phyloP scores from a whole-genome alignment of 2,329 filamentous ascomycete species.

The Elsinoe arachidis region DNA sequence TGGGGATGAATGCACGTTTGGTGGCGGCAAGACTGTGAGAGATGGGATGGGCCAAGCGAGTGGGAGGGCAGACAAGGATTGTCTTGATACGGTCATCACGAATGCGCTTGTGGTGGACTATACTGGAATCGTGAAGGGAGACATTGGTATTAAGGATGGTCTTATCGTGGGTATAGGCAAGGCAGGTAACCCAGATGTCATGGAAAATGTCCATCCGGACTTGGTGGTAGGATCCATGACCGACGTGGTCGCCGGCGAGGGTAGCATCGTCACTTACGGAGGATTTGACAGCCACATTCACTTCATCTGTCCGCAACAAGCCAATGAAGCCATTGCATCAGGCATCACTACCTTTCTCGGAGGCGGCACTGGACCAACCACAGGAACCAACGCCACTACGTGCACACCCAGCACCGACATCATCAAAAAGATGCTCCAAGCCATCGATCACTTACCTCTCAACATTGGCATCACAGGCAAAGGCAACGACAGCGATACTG shows the following conservation, averaged over 20 bases:
- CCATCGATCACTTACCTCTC: slow-evolving; percentile 68
- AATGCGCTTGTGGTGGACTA: slow-evolving; percentile 89
- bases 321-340: slow-evolving; percentile 69
- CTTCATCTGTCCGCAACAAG: slow-evolving; percentile 91
- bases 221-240: slow-evolving; percentile 83
- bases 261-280: slow-evolving; percentile 83
- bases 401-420: slow-evolving; percentile 81
- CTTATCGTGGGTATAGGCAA: slow-evolving; percentile 85
- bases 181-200: slow-evolving; percentile 92
- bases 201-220: slow-evolving; percentile 71
- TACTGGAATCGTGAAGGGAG: slow-evolving; percentile 89
- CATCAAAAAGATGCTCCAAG: slow-evolving; percentile 83
- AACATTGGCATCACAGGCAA: slow-evolving; percentile 91
- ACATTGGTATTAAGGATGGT: slow-evolving; percentile 87
- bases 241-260: slow-evolving; percentile 84
- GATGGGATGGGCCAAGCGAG: slow-evolving; percentile 94
- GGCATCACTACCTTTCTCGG: slow-evolving; percentile 87
- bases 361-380: slow-evolving; percentile 86
- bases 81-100: slow-evolving; percentile 75
- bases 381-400: slow-evolving; percentile 83
- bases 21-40: slow-evolving; percentile 84
- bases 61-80: slow-evolving; percentile 61
- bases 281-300: slow-evolving; percentile 88
- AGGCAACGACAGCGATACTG: slow-evolving; percentile 70
- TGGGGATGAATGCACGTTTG: slow-evolving; percentile 92